These are phyloP conservation scores for Cochlearia excelsa DNA, from an alignment of 345 rosid genomes.

Conservation along the genomic window DNA sequence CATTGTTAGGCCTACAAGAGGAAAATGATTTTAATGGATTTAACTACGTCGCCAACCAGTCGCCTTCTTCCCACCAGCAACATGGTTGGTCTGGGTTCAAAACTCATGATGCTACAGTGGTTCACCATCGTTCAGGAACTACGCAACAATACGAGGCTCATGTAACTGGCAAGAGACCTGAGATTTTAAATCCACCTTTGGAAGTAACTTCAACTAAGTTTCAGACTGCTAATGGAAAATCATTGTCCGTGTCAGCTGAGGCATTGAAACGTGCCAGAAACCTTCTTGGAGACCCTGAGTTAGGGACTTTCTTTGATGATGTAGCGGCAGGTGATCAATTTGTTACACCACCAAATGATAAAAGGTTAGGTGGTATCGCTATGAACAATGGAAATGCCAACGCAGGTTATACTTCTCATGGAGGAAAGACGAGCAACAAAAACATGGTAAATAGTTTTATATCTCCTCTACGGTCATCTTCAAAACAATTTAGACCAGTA, in stretches of 20 bases:
- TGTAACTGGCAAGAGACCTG: conserved; percentile 32
- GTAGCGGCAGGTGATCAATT: conserved; percentile 38
- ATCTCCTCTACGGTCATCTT: conserved; percentile 57
- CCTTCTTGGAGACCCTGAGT: conserved; percentile 89
- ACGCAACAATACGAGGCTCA: conserved; percentile 32
- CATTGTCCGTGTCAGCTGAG: conserved; percentile 78
- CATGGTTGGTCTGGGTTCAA: conserved; percentile 25
- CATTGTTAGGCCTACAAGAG: conserved; percentile 54
- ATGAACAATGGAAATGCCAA: conserved; percentile 42
- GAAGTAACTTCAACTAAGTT: conserved; percentile 63
- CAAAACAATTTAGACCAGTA: conserved; percentile 37
- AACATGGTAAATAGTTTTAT: conserved; percentile 46
- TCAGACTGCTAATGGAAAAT: conserved; percentile 86
- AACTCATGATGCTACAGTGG: conserved; percentile 30
- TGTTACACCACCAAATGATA: conserved; percentile 37
- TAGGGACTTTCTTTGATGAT: conserved; percentile 54
- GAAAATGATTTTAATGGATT: conserved; percentile 43
- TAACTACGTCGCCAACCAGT: conserved; percentile 29
- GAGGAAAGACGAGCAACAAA: conserved; percentile 43
- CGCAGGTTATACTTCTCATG: conserved; percentile 38
- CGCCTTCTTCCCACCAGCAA: conserved; percentile 27
- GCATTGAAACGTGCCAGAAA: conserved; percentile 83
- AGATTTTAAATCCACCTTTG: conserved; percentile 35
- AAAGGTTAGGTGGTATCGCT: conserved; percentile 32
- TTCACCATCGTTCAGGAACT: conserved; percentile 36